Conservation (phyloP, 371 early-diverging fungal genomes). For the Gilbertella persicaria region DNA sequence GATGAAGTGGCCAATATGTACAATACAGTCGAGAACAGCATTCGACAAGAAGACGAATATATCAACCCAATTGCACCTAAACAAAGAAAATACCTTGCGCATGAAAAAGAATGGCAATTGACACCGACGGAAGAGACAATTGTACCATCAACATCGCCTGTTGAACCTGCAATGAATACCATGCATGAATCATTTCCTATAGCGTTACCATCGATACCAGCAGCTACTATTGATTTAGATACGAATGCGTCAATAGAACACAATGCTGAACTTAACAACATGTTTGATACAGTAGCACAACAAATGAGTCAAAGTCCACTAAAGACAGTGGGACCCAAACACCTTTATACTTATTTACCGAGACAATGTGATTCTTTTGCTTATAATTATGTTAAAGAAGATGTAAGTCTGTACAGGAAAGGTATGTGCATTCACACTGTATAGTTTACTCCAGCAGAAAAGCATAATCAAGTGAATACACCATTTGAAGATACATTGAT, state of each 20-base stretch:
- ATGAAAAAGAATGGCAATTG: not conserved
- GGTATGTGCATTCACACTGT: not conserved
- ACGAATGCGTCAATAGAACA: slow-evolving; percentile 46
- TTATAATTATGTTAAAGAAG: slow-evolving; percentile 15
- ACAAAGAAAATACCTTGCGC: slow-evolving; percentile 12
- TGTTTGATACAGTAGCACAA: slow-evolving; percentile 1
- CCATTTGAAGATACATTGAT: slow-evolving; percentile 13
- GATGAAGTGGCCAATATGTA: slow-evolving; percentile 17
- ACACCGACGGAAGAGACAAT: not conserved
- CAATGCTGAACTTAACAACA: slow-evolving; percentile 4
- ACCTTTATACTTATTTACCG: slow-evolving; percentile 14
- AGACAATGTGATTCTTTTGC: slow-evolving; percentile 19
- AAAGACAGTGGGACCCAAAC: slow-evolving; percentile 27
- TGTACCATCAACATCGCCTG: not conserved
- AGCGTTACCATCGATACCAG: slow-evolving; percentile 1
- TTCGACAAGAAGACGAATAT: slow-evolving; percentile 6
- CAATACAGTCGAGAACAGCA: slow-evolving; percentile 6
- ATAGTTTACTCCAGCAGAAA: not conserved
- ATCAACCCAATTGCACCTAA: slow-evolving; percentile 35
- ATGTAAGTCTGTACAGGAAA: slow-evolving; percentile 1
- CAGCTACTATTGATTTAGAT: slow-evolving; percentile 5
- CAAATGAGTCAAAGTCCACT: slow-evolving; percentile 13
- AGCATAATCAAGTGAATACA: not conserved
- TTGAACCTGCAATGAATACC: not conserved
- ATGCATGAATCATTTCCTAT: slow-evolving; percentile 5